Evolutionary conservation across 1,284 basidiomycete genomes (phyloP).

Genomic region (Pseudozyma thailandica): DNA sequence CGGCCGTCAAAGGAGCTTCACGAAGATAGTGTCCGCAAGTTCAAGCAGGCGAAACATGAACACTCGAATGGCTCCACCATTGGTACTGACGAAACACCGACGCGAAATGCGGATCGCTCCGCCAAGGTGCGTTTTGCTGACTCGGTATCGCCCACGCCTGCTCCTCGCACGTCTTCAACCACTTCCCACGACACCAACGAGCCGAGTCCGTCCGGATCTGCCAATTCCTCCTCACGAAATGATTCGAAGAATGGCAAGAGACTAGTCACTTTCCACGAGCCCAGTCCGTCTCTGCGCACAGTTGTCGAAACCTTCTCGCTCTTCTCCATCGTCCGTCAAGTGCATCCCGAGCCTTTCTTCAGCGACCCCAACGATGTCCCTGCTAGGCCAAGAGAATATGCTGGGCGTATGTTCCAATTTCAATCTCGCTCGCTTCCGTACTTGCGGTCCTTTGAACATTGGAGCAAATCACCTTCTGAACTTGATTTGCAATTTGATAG

Average conservation of each 20-base stretch:
- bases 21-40: constrained; percentile 31
- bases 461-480: constrained; percentile 10
- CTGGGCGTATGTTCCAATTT: constrained; percentile 79
- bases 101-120: background rate
- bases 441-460: constrained; percentile 66
- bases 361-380: constrained; percentile 77
- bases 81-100: constrained; percentile 2
- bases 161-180: background rate
- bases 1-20: constrained; percentile 26
- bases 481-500: background rate
- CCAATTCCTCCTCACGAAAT: background rate
- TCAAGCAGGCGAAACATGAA: constrained; percentile 28
- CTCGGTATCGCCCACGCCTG: constrained; percentile 1
- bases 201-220: background rate
- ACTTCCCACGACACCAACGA: background rate
- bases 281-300: constrained; percentile 22
- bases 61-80: constrained; percentile 8
- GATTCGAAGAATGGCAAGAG: background rate
- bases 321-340: constrained; percentile 73
- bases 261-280: constrained; percentile 28
- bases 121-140: constrained; percentile 23
- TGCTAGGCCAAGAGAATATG: constrained; percentile 78
- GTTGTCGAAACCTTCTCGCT: constrained; percentile 73
- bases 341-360: constrained; percentile 76
- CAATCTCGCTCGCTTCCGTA: constrained; percentile 69